Evolutionary conservation across 345 rosid species (phyloP), one percentile per base, ranked within the genome.

Genomic region (Gossypium rotundifolium): DNA sequence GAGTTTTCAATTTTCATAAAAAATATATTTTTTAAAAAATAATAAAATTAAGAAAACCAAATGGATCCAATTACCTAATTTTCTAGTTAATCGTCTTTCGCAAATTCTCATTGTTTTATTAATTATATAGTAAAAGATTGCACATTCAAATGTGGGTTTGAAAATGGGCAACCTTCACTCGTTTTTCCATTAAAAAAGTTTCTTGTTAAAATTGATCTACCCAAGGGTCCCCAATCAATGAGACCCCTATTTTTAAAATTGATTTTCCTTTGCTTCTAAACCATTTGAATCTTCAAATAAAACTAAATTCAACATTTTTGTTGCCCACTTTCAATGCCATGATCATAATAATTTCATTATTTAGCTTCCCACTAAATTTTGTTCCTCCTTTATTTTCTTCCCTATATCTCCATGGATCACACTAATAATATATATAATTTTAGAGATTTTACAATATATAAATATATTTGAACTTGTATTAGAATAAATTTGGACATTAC

Each of bases 311-410:
- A 53, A 53, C 10, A 33, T 53, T 53, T 53, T 51, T 53, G 73
- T 11, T 70, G 49, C 73, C 59, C 73, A 70, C 61, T 53, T 8
- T 14, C 14, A 53, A 14, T 53, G 62, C 61, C 33, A 25, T 13
- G 45, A 70, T 70, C 25, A 70, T 55, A 38, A 51, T 29, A 55
- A 18, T 16, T 53, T n/a, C 73, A 70, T 33, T 27, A 70, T 53
- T 52, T 20, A 70, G 61, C 73, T 27, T 42, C 48, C 61, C 73
- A 52, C 61, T 27, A 27, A 29, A 45, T 20, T 12, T 63, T 63
- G 49, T 12, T 22, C 63, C 33, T 59, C 33, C 70, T 2, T 44
- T 51, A 2, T 60, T 65, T 48, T 18, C 11, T 23, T 55, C 40
- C 22, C 4, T 52, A 17, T 71, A 38, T 63, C 46, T 63, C 14